Percentiles rank a stretch among this genome's conserved stretches.
These are phyloP conservation scores for Fraxinus pennsylvanica DNA, from an alignment of 257 asterid species.

Conservation along the genomic window DNA sequence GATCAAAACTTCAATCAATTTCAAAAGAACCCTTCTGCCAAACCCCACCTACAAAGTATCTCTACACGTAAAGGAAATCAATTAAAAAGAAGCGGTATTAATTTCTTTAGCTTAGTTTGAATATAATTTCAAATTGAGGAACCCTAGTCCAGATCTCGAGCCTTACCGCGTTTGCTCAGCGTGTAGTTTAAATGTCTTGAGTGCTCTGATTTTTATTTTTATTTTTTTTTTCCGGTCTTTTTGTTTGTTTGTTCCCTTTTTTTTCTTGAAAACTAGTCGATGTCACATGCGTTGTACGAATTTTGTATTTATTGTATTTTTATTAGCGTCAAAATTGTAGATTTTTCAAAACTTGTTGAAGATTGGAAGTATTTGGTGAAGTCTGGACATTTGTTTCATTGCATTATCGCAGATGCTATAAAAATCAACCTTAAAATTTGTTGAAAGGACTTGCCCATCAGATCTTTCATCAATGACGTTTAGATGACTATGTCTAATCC, in stretches of 20 bases:
- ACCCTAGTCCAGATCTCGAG: background rate
- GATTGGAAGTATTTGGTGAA: no score
- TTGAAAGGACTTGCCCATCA: no score
- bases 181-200: background rate
- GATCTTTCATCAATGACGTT: no score
- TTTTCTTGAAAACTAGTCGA: background rate
- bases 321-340: no score
- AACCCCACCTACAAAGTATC: slow-evolving; percentile 3
- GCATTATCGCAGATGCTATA: no score
- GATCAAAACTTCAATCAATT: background rate
- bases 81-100: background rate
- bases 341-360: no score
- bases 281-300: no score
- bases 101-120: background rate
- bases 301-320: no score
- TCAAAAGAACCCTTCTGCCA: background rate
- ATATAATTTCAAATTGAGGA: background rate
- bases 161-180: background rate
- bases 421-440: no score
- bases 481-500: no score
- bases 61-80: background rate
- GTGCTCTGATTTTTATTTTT: background rate
- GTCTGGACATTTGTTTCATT: no score
- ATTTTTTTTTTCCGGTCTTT: background rate
- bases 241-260: background rate